phyloP scores from a whole-genome alignment of 768 basidiomycete genomes.

The Naganishia onofrii region DNA sequence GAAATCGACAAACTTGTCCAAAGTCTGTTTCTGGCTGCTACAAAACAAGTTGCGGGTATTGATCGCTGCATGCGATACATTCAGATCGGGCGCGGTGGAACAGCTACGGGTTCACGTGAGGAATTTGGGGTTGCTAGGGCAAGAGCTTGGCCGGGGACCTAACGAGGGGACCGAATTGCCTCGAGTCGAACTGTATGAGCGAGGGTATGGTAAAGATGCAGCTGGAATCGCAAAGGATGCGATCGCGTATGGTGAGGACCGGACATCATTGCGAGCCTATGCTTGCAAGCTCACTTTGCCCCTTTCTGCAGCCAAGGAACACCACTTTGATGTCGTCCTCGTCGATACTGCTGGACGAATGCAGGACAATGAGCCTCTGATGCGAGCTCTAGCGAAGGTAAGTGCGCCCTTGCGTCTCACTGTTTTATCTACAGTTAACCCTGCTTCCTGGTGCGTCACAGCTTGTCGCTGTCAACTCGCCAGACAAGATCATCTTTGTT shows the following conservation, averaged over 20 bases:
- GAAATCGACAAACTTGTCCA: slow-evolving; percentile 95
- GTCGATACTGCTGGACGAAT: slow-evolving; percentile 98
- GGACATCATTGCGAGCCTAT: neutral
- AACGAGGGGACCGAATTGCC: slow-evolving; percentile 55
- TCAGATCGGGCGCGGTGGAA: slow-evolving; percentile 92
- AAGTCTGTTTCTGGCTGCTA: slow-evolving; percentile 98
- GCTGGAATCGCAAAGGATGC: slow-evolving; percentile 96
- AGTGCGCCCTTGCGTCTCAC: slow-evolving; percentile 53
- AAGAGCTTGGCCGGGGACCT: slow-evolving; percentile 54
- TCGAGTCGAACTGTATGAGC: slow-evolving; percentile 83
- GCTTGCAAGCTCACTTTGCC: neutral
- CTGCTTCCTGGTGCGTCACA: neutral
- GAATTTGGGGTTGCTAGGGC: slow-evolving; percentile 79
- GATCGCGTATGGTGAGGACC: slow-evolving; percentile 71
- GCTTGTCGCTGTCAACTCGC: slow-evolving; percentile 88
- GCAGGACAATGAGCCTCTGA: slow-evolving; percentile 99
- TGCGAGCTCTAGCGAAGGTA: slow-evolving; percentile 90
- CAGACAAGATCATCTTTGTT: slow-evolving; percentile 97
- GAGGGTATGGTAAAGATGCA: slow-evolving; percentile 98
- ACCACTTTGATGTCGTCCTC: slow-evolving; percentile 90
- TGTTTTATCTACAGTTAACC: neutral
- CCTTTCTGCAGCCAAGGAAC: slow-evolving; percentile 63
- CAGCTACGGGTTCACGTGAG: slow-evolving; percentile 94
- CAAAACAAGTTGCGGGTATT: slow-evolving; percentile 90
- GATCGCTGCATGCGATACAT: slow-evolving; percentile 98